Conservation (phyloP, 1,139 yeast species). For the Yamadazyma triangularis region DNA sequence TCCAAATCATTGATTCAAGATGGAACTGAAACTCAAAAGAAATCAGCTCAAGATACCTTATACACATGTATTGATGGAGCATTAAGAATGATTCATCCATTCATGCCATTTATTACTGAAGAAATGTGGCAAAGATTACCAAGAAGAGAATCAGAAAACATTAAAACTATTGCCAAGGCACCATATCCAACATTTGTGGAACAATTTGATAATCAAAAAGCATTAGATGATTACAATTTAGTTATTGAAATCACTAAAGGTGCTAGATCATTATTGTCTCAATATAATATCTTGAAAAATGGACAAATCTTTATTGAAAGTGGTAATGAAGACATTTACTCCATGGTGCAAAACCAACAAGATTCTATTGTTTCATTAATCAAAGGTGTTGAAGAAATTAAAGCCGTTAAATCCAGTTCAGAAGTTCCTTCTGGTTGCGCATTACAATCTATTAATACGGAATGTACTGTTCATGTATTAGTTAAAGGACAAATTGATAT, state of each 20-base stretch:
- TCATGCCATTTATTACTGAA: conserved; percentile 96
- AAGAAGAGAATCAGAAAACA: conserved; percentile 67
- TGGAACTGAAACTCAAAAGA: conserved; percentile 79
- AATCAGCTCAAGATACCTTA: conserved; percentile 89
- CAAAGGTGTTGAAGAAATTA: conserved; percentile 77
- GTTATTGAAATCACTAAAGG: conserved; percentile 84
- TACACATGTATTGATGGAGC: conserved; percentile 93
- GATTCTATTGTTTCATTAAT: conserved; percentile 84
- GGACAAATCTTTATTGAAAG: conserved; percentile 84
- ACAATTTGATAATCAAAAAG: conserved; percentile 57
- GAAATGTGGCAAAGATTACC: conserved; percentile 99
- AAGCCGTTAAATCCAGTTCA: conserved; percentile 49
- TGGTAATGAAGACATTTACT: conserved; percentile 39
- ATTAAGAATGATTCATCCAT: conserved; percentile 89
- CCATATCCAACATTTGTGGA: conserved; percentile 64
- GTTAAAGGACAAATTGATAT: conserved; percentile 94
- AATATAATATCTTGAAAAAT: conserved; percentile 81
- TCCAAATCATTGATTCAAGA: conserved; percentile 89
- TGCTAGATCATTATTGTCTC: conserved; percentile 88
- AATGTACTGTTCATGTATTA: conserved; percentile 79
- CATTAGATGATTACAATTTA: conserved; percentile 74
- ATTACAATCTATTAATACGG: conserved; percentile 72
- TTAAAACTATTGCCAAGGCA: conserved; percentile 75
- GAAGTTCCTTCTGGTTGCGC: conserved; percentile 89
- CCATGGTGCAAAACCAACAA: conserved; percentile 64